A percentile compares a stretch with the other conserved stretches of the same genome.
These are phyloP conservation scores for Blastobotrys proliferans DNA, from an alignment of 1,139 yeast species.

Conservation along the genomic window DNA sequence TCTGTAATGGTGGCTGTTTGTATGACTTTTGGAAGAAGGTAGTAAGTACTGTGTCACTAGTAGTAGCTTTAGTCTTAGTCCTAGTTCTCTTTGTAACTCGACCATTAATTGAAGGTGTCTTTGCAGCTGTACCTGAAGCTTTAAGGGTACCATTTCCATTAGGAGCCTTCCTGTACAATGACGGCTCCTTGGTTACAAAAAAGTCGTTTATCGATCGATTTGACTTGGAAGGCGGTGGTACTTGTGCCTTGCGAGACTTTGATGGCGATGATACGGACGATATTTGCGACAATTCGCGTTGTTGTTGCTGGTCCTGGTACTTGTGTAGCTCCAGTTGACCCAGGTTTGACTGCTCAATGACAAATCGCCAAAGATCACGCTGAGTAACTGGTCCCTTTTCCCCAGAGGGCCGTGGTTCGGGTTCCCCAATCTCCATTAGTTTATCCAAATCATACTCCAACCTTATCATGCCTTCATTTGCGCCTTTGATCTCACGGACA, in stretches of 20 bases:
- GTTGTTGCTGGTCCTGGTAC: neutral
- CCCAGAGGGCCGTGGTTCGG: neutral
- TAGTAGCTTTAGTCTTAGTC: no score
- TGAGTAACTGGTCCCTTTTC: slow-evolving; percentile 1
- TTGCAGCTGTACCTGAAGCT: neutral
- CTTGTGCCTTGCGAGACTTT: neutral
- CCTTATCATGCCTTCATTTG: slow-evolving; percentile 5
- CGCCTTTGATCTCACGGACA: slow-evolving; percentile 4
- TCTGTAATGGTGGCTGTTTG: no score
- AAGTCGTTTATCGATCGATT: slow-evolving; percentile 1
- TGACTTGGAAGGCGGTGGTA: neutral
- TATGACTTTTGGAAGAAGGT: no score
- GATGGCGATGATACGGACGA: neutral
- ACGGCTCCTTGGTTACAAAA: neutral
- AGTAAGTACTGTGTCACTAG: no score
- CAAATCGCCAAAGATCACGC: slow-evolving; percentile 6
- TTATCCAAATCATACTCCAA: slow-evolving; percentile 1
- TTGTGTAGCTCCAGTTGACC: neutral
- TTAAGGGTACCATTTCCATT: neutral
- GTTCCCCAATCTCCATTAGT: neutral
- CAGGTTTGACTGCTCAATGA: neutral
- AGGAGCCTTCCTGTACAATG: neutral
- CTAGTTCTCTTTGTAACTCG: neutral
- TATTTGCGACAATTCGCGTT: neutral
- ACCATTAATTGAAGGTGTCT: neutral